Evolutionary conservation across 192 early-diverging fungal species (phyloP), one percentile per base, ranked within the genome.

Genomic region (Backusella luteola): DNA sequence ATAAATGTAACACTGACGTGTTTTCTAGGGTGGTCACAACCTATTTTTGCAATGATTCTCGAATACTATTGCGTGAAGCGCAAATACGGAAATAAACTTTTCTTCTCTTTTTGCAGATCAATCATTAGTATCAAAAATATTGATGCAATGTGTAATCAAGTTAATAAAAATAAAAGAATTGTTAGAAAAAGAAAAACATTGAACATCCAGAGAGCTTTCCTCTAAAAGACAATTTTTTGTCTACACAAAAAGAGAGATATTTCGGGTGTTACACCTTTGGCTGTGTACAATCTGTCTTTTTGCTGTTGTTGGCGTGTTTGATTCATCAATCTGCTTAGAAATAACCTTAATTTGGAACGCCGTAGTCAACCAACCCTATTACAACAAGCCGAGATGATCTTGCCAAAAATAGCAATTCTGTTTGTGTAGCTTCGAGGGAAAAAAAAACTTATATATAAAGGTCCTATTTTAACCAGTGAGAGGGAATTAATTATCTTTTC

Each of bases 331-430:
- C 56, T 63, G 56, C 1, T 63, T 63, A 26, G 32, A 39, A 63
- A 63, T 26, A 63, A 63, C 56, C 56, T 63, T 63, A 63, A 63
- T 63, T 63, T 63, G 56, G 56, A 29, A 63, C 56, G 56, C 56
- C 26, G 56, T 63, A 63, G 11, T 29, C 56, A 14, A 26, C 8
- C 53, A 56, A 63, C 9, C 56, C 56, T 63, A 63, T 59, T 59
- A 14, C 26, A 59, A 23, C 23, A 9, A 26, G 26, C 56, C 56
- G 56, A 59, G 9, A 2, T 21, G 0, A 11, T 29, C 53, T 26
- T 26, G 21, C 56, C 56, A 26, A 59, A 59, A 59, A 2, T 26
- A 26, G 56, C 3, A 59, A 59, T 59, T 26, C 12, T 26, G 56
- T 59, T 59, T 59, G 56, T 29, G 21, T 26, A 26, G 8, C 9